phyloP scores from a whole-genome alignment of 2,329 filamentous ascomycete genomes.

The Aspergillus flavus region DNA sequence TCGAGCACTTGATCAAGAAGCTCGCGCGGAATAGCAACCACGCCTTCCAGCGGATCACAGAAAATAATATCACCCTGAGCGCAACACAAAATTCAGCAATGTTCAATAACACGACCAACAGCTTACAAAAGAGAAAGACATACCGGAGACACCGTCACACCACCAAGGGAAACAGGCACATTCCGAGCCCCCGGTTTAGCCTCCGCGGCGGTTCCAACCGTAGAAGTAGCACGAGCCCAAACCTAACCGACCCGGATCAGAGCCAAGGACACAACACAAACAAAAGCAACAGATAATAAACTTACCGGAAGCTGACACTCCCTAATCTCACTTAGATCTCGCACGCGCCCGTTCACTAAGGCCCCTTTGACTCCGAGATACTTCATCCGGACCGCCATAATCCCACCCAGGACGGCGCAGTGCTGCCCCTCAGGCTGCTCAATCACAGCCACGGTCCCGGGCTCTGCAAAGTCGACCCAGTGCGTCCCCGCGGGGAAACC shows the following conservation, averaged over 20 bases:
- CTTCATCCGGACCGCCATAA: constrained; percentile 73
- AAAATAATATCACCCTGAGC: constrained; percentile 67
- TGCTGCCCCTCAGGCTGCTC: constrained; percentile 66
- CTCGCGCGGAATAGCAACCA: constrained; percentile 66
- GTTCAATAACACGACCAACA: background rate
- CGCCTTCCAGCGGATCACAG: constrained; percentile 69
- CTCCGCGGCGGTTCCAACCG: constrained; percentile 49
- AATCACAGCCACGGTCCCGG: constrained; percentile 66
- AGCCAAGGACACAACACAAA: background rate
- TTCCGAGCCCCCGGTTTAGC: constrained; percentile 45
- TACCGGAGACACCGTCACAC: constrained; percentile 47
- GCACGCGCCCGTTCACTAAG: constrained; percentile 68
- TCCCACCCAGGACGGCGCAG: constrained; percentile 75
- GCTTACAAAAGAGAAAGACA: constrained; percentile 15
- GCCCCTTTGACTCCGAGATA: constrained; percentile 61
- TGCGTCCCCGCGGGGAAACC: constrained; percentile 63
- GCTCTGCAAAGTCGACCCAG: constrained; percentile 67
- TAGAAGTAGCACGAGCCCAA: constrained; percentile 47
- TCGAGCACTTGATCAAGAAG: constrained; percentile 63
- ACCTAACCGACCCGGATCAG: constrained; percentile 35
- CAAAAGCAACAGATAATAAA: constrained; percentile 17
- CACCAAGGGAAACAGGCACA: constrained; percentile 43
- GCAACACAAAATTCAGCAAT: background rate
- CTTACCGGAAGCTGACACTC: constrained; percentile 60
- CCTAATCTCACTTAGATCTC: constrained; percentile 65